These are phyloP conservation scores for Papiliotrema laurentii DNA, from an alignment of 1,284 basidiomycete species.

Conservation along the genomic window DNA sequence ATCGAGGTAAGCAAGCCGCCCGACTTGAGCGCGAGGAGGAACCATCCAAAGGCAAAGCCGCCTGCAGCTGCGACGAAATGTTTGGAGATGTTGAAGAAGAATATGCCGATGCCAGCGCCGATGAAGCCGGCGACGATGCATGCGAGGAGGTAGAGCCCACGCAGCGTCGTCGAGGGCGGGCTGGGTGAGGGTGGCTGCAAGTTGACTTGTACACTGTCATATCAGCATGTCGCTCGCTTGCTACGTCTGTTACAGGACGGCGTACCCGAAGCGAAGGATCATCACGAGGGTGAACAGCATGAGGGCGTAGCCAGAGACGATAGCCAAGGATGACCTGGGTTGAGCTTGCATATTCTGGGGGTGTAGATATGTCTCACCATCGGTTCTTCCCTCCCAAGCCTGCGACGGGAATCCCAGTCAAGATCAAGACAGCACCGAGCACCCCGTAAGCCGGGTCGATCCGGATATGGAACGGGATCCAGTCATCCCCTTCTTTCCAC, in stretches of 20 bases:
- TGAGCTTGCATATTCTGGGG: not conserved
- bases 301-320: conserved; percentile 83
- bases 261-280: conserved; percentile 76
- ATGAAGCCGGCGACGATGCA: conserved; percentile 71
- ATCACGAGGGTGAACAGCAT: conserved; percentile 80
- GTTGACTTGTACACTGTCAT: conserved; percentile 34
- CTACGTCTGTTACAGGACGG: conserved; percentile 3
- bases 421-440: conserved; percentile 78
- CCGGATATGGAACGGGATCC: conserved; percentile 56
- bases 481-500: conserved; percentile 41
- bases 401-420: conserved; percentile 82
- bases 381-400: conserved; percentile 90
- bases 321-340: conserved; percentile 80
- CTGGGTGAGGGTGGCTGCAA: conserved; percentile 61
- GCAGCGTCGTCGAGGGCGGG: conserved; percentile 68
- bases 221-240: not conserved
- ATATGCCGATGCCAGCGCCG: conserved; percentile 77
- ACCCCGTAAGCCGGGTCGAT: conserved; percentile 86
- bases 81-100: conserved; percentile 78
- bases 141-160: conserved; percentile 85
- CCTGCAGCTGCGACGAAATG: conserved; percentile 85
- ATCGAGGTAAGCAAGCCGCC: conserved; percentile 78
- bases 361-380: conserved; percentile 56
- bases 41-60: conserved; percentile 79
- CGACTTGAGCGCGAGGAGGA: conserved; percentile 75